These are phyloP conservation scores for Fusarium verrucosum DNA, from an alignment of 2,329 filamentous ascomycete genomes.

Conservation along the genomic window DNA sequence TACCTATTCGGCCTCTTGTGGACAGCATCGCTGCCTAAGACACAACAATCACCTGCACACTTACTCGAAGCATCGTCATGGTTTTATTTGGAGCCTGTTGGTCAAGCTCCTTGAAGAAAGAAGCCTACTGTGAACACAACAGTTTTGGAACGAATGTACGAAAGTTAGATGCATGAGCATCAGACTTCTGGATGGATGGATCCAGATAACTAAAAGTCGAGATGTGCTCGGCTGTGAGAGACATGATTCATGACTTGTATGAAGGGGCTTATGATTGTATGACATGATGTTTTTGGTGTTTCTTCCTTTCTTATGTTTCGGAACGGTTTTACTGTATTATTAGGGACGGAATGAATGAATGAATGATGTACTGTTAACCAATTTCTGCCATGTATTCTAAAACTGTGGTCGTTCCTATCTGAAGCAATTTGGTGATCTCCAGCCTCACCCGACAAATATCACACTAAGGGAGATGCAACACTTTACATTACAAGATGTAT, in stretches of 20 bases:
- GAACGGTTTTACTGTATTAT: conserved; percentile 16
- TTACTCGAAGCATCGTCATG: not conserved
- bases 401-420: not conserved
- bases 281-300: no score
- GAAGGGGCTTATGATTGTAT: conserved; percentile 15
- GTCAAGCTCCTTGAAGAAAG: not conserved
- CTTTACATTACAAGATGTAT: conserved; percentile 1
- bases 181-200: conserved; percentile 7
- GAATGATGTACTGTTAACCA: not conserved
- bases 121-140: not conserved
- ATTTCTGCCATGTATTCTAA: not conserved
- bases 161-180: conserved; percentile 9
- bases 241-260: conserved; percentile 13
- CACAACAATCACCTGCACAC: not conserved
- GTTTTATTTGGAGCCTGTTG: not conserved
- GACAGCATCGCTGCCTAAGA: not conserved
- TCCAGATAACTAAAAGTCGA: conserved; percentile 1
- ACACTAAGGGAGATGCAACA: not conserved
- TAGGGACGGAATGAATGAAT: conserved; percentile 3
- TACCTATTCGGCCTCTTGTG: not conserved
- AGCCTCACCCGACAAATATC: not conserved
- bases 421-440: not conserved
- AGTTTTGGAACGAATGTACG: conserved; percentile 9
- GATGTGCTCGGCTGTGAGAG: conserved; percentile 9
- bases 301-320: not conserved